These are phyloP conservation scores for Pseudonitzschia pungens DNA, from an alignment of 108 stramenopile genomes.

Conservation along the genomic window DNA sequence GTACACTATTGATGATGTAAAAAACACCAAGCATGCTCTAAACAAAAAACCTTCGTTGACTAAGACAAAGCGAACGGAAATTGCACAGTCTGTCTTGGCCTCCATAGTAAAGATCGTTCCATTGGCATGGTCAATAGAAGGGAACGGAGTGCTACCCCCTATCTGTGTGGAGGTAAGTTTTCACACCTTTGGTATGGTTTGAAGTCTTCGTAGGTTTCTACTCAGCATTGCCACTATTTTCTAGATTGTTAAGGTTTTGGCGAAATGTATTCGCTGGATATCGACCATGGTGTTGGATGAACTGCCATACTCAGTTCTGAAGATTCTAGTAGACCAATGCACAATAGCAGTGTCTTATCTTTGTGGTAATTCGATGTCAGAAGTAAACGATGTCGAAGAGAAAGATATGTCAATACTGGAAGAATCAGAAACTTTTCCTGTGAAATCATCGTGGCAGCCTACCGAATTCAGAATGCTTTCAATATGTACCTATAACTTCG, in stretches of 20 bases:
- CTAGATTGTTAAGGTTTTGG: conserved; percentile 16
- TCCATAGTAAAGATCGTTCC: conserved; percentile 11
- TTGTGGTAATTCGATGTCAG: conserved; percentile 11
- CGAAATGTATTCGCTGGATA: conserved; percentile 28
- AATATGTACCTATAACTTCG: conserved; percentile 58
- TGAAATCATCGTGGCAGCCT: conserved; percentile 50
- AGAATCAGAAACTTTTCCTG: conserved; percentile 29
- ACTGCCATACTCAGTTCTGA: conserved; percentile 15
- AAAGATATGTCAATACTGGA: conserved; percentile 5
- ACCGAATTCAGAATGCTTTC: conserved; percentile 46
- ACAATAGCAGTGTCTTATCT: conserved; percentile 22
- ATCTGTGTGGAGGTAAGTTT: conserved; percentile 34
- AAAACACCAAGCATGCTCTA: background rate
- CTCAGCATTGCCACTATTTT: background rate
- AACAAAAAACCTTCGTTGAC: background rate
- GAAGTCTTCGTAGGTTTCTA: background rate
- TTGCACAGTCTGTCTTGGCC: background rate
- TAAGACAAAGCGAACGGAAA: background rate
- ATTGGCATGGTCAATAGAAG: conserved; percentile 28
- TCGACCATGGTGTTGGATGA: background rate
- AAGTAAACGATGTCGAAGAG: background rate
- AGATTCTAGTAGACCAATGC: conserved; percentile 7
- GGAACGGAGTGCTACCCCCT: conserved; percentile 24
- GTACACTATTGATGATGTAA: conserved; percentile 3
- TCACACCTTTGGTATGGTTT: background rate